Base-by-base conservation (phyloP, 371 early-diverging fungal species). In the Rhizopus sp. region DNA sequence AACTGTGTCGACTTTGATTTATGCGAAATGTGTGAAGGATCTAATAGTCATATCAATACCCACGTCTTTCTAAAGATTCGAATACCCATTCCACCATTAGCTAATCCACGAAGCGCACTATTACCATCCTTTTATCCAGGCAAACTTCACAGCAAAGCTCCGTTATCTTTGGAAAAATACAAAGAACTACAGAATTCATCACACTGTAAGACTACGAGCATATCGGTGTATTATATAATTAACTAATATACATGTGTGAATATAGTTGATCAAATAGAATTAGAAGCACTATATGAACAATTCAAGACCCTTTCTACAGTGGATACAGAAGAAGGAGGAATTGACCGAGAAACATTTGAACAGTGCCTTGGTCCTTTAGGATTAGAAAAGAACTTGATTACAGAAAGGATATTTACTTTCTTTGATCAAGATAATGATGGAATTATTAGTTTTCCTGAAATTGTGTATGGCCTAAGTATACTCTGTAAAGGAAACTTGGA, bases 1-100 rank as follows among this genome's bases (percentile, higher is more conserved):
- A 94, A 96, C 58, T 97, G 98, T 60, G 86, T 89, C 42, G 94
- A 94, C 58, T 93, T 84, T 63, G 98, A 97, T 77, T 67, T 97
- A n/a, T 97, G 98, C 66, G 94, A 93, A 64, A 73, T 81, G 34
- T 97, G 97, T 67, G 96, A 96, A 64, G 84, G 80, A 12, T 86
- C 90, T 10, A 82, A 84, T 29, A 77, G 68, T 0, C 98, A 97
- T 65, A 50, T 70, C 23, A 82, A 82, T 47, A 90, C 93, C 0
- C 98, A 97, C 50, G 84, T 91, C 3, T 90, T 96, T 66, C 71
- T 96, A 45, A 95, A 96, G 60, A 94, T 97, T 47, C 71, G 92
- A 12, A 90, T 97, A 58, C 95, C 98, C 1, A 86, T 95, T 16
- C 96, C 98, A n/a, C 93, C 95, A 15, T 78, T 95, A n/a, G 90